Percentiles rank a stretch among this genome's conserved stretches.
phyloP scores from a whole-genome alignment of 73 alveolate genomes.

The Tetrahymena thermophila region DNA sequence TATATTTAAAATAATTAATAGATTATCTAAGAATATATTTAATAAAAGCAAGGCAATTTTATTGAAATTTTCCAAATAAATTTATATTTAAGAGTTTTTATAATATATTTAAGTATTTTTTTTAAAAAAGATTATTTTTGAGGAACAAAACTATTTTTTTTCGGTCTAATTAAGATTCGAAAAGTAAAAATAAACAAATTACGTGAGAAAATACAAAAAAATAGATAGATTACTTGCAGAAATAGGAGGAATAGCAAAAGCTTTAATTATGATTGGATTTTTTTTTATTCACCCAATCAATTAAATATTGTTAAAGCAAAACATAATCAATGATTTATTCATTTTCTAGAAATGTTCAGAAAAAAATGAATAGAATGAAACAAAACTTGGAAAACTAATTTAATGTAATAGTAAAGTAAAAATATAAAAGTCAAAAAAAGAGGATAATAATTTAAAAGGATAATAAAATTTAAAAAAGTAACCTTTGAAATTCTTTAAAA shows the following conservation, averaged over 20 bases:
- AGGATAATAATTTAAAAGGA: too few relatives aligned
- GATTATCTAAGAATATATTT: too few relatives aligned
- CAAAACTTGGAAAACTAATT: not conserved
- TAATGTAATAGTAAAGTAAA: not conserved
- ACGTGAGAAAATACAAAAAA: not conserved
- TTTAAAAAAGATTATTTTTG: not conserved
- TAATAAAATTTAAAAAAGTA: too few relatives aligned
- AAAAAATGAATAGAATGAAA: not conserved
- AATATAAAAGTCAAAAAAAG: not conserved
- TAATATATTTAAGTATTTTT: not conserved
- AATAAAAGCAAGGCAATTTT: too few relatives aligned
- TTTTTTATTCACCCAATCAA: not conserved
- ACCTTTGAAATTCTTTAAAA: not conserved
- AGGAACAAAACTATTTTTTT: not conserved
- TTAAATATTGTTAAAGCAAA: not conserved
- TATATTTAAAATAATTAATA: not conserved
- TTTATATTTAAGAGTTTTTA: too few relatives aligned
- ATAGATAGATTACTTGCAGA: not conserved
- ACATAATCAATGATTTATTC: not conserved
- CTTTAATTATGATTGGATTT: not conserved
- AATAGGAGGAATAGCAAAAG: not conserved
- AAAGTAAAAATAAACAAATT: not conserved
- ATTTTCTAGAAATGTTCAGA: not conserved
- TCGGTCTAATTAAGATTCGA: not conserved
- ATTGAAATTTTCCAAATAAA: too few relatives aligned